Conservation (phyloP, 2,329 filamentous ascomycete species). For the Knoxdaviesia capensis region DNA sequence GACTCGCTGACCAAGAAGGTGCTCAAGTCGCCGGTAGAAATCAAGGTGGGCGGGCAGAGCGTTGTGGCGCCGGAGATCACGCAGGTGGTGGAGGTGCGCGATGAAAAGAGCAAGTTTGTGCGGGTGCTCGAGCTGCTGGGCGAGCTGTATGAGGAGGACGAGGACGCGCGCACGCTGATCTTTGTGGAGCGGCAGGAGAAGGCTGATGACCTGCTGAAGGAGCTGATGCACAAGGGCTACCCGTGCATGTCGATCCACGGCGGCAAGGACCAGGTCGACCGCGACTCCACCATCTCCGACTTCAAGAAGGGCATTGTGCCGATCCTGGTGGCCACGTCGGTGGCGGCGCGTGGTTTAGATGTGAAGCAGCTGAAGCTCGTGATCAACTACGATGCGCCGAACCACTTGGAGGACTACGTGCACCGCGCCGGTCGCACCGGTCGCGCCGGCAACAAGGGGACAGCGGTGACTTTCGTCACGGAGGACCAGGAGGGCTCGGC, state of each 20-base stretch:
- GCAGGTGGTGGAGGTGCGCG: conserved; percentile 74
- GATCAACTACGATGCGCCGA: conserved; percentile 86
- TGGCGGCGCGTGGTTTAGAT: conserved; percentile 84
- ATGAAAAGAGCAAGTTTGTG: conserved; percentile 66
- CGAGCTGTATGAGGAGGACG: conserved; percentile 67
- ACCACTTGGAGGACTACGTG: conserved; percentile 91
- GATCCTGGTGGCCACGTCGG: conserved; percentile 82
- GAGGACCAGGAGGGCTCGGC: conserved; percentile 84
- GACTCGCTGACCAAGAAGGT: conserved; percentile 80
- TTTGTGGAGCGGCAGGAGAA: conserved; percentile 89
- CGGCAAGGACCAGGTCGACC: conserved; percentile 82
- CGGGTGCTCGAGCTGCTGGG: conserved; percentile 74
- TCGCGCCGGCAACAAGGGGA: conserved; percentile 83
- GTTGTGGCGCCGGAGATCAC: conserved; percentile 83
- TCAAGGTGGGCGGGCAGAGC: conserved; percentile 74
- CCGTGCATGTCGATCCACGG: conserved; percentile 88
- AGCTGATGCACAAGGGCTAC: conserved; percentile 67
- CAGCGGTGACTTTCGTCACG: conserved; percentile 84
- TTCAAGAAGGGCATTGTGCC: conserved; percentile 85
- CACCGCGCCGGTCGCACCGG: conserved; percentile 87
- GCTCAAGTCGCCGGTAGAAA: conserved; percentile 68
- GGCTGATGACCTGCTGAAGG: conserved; percentile 58
- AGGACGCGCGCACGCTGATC: conserved; percentile 75
- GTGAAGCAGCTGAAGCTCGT: conserved; percentile 93
- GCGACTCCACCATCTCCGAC: conserved; percentile 78